Conservation (phyloP, 1,284 basidiomycete genomes). For the Heliocybe sulcata region DNA sequence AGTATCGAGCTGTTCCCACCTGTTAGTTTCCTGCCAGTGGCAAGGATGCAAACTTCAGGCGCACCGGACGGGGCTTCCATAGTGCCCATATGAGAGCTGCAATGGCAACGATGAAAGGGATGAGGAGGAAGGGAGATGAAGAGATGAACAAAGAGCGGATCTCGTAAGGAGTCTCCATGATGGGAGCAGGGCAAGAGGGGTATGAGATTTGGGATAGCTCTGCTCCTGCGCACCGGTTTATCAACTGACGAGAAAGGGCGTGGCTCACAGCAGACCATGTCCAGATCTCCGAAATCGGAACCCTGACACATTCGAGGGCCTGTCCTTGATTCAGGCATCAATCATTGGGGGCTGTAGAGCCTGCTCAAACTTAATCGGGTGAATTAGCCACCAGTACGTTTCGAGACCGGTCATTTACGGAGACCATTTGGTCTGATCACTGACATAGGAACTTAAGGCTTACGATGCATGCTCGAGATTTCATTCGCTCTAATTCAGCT, state of each 20-base stretch:
- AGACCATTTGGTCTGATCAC: background rate
- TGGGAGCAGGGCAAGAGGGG: background rate
- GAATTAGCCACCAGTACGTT: background rate
- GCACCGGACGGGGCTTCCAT: conserved; percentile 1
- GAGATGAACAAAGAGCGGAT: background rate
- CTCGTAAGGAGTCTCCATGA: background rate
- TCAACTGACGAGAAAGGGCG: background rate
- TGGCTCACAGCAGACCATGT: background rate
- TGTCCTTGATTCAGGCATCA: background rate
- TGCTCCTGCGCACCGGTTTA: background rate
- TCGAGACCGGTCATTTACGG: no score
- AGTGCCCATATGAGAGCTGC: background rate
- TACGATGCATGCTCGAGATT: background rate
- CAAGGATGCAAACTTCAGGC: background rate
- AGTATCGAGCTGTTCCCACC: background rate
- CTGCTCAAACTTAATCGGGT: background rate
- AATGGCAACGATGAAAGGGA: background rate
- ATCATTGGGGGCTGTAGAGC: background rate
- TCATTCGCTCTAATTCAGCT: background rate
- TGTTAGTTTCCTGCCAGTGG: background rate
- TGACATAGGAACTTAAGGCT: background rate
- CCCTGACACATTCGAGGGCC: background rate
- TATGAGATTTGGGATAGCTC: background rate
- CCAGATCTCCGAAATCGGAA: background rate
- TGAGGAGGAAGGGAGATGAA: background rate